These are phyloP conservation scores for Fusarium succisae DNA, from an alignment of 2,329 filamentous ascomycete genomes.

Conservation along the genomic window DNA sequence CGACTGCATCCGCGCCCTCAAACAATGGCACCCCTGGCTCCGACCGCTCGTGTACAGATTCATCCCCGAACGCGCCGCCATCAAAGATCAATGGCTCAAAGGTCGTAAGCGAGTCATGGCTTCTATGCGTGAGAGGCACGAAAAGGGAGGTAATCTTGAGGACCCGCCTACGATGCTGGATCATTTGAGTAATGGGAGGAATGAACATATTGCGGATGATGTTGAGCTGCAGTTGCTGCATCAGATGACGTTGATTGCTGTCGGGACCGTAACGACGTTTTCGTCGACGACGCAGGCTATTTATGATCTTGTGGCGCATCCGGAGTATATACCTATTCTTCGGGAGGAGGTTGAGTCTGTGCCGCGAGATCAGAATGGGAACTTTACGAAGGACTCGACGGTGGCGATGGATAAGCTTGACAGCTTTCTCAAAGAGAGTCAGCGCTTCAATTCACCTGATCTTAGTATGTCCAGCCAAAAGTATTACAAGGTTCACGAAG, in stretches of 20 bases:
- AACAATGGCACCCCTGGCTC: conserved; percentile 16
- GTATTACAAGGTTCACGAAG: fast-evolving
- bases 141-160: not conserved
- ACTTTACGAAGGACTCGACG: not conserved
- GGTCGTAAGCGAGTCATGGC: conserved; percentile 1
- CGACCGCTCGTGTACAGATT: conserved; percentile 7
- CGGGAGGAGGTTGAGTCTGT: conserved; percentile 15
- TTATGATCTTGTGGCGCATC: conserved; percentile 32
- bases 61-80: conserved; percentile 8
- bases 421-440: conserved; percentile 38
- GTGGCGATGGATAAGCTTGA: conserved; percentile 29
- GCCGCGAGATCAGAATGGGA: not conserved
- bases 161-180: conserved; percentile 2
- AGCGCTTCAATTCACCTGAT: conserved; percentile 33
- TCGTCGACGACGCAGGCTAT: conserved; percentile 32
- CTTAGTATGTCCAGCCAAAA: not conserved
- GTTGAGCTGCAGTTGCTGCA: conserved; percentile 8
- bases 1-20: conserved; percentile 18
- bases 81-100: conserved; percentile 15
- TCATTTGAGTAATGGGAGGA: conserved; percentile 4
- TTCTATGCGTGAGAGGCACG: not conserved
- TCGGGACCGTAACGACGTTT: conserved; percentile 28
- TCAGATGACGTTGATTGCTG: conserved; percentile 22
- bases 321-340: conserved; percentile 17
- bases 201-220: not conserved